Evolutionary conservation across 805 yeast species (phyloP).

Genomic region (Kuraishia piskuri): DNA sequence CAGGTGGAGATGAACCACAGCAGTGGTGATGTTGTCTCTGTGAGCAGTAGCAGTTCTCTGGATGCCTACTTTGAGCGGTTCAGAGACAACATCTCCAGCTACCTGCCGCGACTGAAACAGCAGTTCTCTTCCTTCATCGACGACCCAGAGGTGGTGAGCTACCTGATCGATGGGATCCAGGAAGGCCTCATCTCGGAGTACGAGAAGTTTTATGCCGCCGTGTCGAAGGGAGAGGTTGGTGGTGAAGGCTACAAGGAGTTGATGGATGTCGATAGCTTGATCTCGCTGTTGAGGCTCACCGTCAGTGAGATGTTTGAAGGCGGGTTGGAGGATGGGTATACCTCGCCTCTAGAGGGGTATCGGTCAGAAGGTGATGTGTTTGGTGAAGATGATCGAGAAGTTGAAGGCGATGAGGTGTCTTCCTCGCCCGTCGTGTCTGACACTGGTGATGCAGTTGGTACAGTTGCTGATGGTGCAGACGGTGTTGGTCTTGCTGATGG

Average conservation of each 20-base stretch:
- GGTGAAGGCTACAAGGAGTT: conserved; percentile 27
- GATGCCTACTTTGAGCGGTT: conserved; percentile 20
- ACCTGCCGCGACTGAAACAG: conserved; percentile 46
- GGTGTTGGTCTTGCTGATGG: too few relatives aligned
- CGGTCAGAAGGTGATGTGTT: neutral
- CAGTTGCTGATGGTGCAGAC: too few relatives aligned
- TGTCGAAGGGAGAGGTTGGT: conserved; percentile 5
- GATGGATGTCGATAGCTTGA: conserved; percentile 57
- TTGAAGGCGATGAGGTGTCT: neutral
- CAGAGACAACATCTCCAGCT: conserved; percentile 39
- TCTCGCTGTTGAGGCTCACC: conserved; percentile 25
- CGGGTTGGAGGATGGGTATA: conserved; percentile 6
- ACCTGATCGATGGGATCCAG: conserved; percentile 57
- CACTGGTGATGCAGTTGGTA: too few relatives aligned
- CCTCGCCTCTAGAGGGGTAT: neutral
- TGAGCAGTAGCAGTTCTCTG: neutral
- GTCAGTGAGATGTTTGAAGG: conserved; percentile 21
- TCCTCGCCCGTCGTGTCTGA: too few relatives aligned
- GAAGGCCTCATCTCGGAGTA: conserved; percentile 53
- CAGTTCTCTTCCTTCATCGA: conserved; percentile 46
- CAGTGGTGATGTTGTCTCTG: too few relatives aligned
- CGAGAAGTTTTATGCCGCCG: conserved; percentile 35
- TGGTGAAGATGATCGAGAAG: neutral
- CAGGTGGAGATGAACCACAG: too few relatives aligned
- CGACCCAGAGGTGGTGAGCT: conserved; percentile 42